phyloP scores from a whole-genome alignment of 192 early-diverging fungal species.

The Linnemannia exigua region DNA sequence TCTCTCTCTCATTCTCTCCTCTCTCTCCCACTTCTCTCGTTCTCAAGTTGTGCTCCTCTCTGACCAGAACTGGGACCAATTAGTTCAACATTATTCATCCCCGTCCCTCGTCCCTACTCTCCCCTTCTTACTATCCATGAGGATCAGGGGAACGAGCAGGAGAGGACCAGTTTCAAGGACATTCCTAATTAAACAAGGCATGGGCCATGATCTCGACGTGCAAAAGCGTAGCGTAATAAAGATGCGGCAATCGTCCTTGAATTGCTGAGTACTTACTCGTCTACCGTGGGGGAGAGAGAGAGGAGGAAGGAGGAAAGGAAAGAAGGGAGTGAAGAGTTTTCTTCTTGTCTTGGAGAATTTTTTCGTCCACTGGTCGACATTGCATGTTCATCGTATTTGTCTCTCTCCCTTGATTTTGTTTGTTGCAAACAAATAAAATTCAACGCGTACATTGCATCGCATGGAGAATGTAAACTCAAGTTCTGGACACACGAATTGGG shows the following conservation, averaged over 20 bases:
- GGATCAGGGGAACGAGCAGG: not conserved
- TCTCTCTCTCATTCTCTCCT: not conserved
- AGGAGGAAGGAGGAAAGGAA: too few species aligned
- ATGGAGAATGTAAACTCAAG: not conserved
- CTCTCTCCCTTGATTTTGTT: not conserved
- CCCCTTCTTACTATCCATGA: not conserved
- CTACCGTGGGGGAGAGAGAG: too few species aligned
- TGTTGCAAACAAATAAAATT: not conserved
- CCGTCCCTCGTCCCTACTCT: too few species aligned
- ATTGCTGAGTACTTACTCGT: too few species aligned
- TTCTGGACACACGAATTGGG: not conserved
- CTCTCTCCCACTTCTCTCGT: not conserved
- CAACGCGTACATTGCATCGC: not conserved
- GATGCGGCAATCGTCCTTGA: too few species aligned
- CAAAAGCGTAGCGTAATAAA: too few species aligned
- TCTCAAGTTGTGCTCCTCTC: too few species aligned
- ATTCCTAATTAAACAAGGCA: not conserved
- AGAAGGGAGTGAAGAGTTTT: too few species aligned
- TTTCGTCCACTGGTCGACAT: too few species aligned
- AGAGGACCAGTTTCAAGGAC: not conserved
- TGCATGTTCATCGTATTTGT: not conserved
- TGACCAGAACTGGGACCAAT: too few species aligned
- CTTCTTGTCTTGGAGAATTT: too few species aligned
- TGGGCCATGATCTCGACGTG: not conserved
- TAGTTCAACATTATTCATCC: too few species aligned